Evolutionary conservation across 225 moss, liverwort and hornwort species (phyloP).

Genomic region (Anthoceros angustus): DNA sequence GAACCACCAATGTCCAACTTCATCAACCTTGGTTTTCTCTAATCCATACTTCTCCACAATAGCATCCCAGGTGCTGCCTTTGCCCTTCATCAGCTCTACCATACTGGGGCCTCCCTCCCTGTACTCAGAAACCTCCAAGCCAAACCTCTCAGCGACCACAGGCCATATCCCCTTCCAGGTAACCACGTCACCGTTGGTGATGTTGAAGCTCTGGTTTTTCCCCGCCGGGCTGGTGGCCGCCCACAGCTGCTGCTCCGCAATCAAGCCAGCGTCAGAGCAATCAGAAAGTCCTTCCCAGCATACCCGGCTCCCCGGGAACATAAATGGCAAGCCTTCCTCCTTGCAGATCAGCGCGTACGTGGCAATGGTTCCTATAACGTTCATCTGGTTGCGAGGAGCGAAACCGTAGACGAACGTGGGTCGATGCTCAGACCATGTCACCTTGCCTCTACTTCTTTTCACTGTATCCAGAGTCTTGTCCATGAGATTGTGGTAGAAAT

Average conservation of each 20-base stretch:
- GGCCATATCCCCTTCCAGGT: conserved; percentile 31
- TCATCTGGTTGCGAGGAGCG: conserved; percentile 22
- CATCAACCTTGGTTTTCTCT: conserved; percentile 15
- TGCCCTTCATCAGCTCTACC: conserved; percentile 16
- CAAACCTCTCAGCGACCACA: conserved; percentile 20
- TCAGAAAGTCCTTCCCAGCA: conserved; percentile 17
- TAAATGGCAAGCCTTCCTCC: conserved; percentile 21
- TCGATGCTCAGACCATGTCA: conserved; percentile 34
- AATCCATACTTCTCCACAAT: conserved; percentile 19
- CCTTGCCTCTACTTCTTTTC: conserved; percentile 4
- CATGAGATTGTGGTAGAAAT: conserved; percentile 26
- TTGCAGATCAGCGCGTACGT: conserved; percentile 28
- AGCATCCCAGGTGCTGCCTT: conserved; percentile 16
- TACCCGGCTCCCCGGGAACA: conserved; percentile 21
- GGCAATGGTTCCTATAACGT: conserved; percentile 20
- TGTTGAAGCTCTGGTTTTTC: conserved; percentile 27
- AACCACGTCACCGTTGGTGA: conserved; percentile 21
- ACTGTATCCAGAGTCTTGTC: conserved; percentile 21
- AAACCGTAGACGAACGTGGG: conserved; percentile 30
- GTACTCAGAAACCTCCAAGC: conserved; percentile 14
- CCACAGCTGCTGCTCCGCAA: conserved; percentile 40
- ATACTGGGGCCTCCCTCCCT: not conserved
- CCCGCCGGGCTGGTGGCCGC: conserved; percentile 23
- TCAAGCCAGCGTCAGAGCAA: conserved; percentile 24
- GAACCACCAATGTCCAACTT: conserved; percentile 41